phyloP scores from a whole-genome alignment of 305 asterid species.

The Solanum hybrid region DNA sequence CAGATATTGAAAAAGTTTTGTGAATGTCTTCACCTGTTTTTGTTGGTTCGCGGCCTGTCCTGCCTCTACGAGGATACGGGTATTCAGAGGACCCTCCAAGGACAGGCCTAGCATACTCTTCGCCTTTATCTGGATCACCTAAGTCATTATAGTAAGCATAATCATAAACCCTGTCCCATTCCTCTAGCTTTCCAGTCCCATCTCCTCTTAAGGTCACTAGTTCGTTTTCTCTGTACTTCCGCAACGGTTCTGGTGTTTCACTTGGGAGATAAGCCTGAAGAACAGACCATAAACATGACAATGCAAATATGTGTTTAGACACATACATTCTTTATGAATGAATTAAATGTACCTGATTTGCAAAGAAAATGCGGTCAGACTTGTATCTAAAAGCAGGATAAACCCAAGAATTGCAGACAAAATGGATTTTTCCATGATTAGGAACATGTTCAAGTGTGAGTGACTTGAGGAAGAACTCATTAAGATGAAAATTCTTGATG shows the following conservation, averaged over 20 bases:
- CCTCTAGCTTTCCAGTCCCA: slow-evolving; percentile 53
- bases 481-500: slow-evolving; percentile 41
- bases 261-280: slow-evolving; percentile 55
- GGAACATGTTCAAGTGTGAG: slow-evolving; percentile 55
- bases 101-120: slow-evolving; percentile 36
- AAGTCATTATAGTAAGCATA: slow-evolving; percentile 61
- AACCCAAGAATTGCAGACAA: slow-evolving; percentile 76
- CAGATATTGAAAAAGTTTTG: neutral
- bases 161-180: slow-evolving; percentile 61
- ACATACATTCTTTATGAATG: neutral
- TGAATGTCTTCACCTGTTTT: slow-evolving; percentile 24
- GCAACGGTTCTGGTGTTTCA: slow-evolving; percentile 49
- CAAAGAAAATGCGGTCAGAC: slow-evolving; percentile 47
- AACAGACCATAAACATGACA: neutral
- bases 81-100: slow-evolving; percentile 54
- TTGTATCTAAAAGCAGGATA: slow-evolving; percentile 43
- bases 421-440: slow-evolving; percentile 44
- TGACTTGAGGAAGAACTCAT: slow-evolving; percentile 68
- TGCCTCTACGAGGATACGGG: slow-evolving; percentile 78
- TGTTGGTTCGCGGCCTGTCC: slow-evolving; percentile 57
- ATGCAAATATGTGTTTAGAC: neutral
- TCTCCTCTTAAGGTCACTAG: slow-evolving; percentile 46
- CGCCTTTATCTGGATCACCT: slow-evolving; percentile 54
- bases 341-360: slow-evolving; percentile 35
- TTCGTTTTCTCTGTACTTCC: slow-evolving; percentile 48